Evolutionary conservation across 2,329 filamentous ascomycete species (phyloP).

Genomic region (Penicillium frequentans): DNA sequence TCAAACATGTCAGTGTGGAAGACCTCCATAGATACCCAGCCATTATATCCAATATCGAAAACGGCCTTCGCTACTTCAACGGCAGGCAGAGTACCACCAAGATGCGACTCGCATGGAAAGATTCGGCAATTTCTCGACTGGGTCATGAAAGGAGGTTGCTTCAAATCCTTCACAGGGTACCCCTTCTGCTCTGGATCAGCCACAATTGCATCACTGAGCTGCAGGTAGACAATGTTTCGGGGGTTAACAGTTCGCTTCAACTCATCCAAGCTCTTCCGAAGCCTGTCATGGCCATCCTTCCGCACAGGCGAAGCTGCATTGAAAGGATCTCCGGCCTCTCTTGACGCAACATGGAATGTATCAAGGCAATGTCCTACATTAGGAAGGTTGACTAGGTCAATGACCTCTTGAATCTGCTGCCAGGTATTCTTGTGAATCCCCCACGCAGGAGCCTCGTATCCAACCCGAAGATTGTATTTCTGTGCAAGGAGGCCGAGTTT

Average conservation of each 20-base stretch:
- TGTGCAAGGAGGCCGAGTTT: conserved; percentile 11
- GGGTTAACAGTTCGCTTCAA: conserved; percentile 13
- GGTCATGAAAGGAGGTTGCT: conserved; percentile 22
- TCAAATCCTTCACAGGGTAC: conserved; percentile 13
- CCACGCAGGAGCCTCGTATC: conserved; percentile 71
- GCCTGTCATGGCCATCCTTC: conserved; percentile 1
- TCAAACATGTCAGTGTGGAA: conserved; percentile 14
- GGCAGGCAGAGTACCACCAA: conserved; percentile 16
- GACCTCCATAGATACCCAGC: conserved; percentile 20
- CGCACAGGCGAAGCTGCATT: conserved; percentile 8
- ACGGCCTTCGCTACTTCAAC: conserved; percentile 15
- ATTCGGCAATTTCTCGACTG: conserved; percentile 24
- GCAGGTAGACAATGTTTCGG: conserved; percentile 15
- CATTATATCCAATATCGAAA: conserved; percentile 13
- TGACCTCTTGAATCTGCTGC: conserved; percentile 69
- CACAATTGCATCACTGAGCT: conserved; percentile 21
- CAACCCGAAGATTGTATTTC: conserved; percentile 40
- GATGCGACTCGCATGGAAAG: conserved; percentile 16
- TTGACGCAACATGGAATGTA: conserved; percentile 65
- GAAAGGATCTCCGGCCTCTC: conserved; percentile 20
- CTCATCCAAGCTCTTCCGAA: conserved; percentile 14
- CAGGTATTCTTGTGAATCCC: conserved; percentile 68
- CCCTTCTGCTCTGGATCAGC: conserved; percentile 16
- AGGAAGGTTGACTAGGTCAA: conserved; percentile 60
- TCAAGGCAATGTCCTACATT: conserved; percentile 77